A percentile compares a stretch with the other conserved stretches of the same genome.
Evolutionary conservation across 805 yeast genomes (phyloP).

Genomic region (Metschnikowia lunata): DNA sequence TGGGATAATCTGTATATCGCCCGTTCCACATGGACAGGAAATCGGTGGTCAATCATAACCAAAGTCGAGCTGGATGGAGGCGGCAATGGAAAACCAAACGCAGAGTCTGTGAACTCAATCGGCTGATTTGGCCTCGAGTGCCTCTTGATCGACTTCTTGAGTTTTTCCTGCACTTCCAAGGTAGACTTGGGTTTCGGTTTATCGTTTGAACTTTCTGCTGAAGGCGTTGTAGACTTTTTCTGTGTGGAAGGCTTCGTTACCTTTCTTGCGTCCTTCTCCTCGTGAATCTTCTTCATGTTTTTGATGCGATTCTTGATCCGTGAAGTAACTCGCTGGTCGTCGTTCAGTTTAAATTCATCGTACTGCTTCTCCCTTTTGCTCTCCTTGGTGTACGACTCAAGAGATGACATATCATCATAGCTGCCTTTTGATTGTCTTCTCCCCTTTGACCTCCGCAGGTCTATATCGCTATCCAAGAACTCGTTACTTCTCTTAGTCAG

Average conservation of each 20-base stretch:
- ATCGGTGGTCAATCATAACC: conserved; percentile 77
- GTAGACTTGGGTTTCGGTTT: conserved; percentile 30
- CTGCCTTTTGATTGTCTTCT: conserved; percentile 2
- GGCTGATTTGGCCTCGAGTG: conserved; percentile 44
- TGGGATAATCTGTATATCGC: conserved; percentile 93
- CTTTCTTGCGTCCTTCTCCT: conserved; percentile 7
- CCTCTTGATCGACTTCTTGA: conserved; percentile 39
- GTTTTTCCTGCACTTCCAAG: conserved; percentile 40
- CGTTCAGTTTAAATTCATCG: conserved; percentile 7
- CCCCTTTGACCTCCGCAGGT: neutral
- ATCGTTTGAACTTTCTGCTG: conserved; percentile 6
- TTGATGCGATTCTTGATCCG: conserved; percentile 16
- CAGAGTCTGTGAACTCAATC: conserved; percentile 60
- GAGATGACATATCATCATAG: conserved; percentile 2
- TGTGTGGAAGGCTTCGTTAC: neutral
- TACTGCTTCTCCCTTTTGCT: conserved; percentile 1
- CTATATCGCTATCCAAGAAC: conserved; percentile 4
- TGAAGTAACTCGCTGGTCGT: conserved; percentile 10
- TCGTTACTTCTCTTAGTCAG: conserved; percentile 4
- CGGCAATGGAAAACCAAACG: conserved; percentile 84
- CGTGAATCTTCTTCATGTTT: conserved; percentile 14
- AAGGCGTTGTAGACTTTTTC: conserved; percentile 2
- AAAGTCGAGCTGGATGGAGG: conserved; percentile 73
- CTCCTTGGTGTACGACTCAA: conserved; percentile 1
- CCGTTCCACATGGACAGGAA: conserved; percentile 92